Evolutionary conservation across 192 early-diverging fungal species (phyloP).

Genomic region (Haplosporangium gracile): DNA sequence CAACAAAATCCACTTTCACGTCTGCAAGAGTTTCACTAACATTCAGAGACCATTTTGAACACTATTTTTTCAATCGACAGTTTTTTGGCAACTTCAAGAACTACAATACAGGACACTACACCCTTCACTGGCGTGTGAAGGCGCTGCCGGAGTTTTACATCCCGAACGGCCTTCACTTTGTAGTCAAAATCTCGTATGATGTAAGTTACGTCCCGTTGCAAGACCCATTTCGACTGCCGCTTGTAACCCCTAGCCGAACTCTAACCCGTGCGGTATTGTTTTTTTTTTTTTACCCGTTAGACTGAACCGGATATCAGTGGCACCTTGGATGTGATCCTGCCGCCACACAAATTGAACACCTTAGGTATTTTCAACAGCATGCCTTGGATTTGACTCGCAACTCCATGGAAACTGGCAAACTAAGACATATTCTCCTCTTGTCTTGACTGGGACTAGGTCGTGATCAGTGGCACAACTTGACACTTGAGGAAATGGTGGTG

Average conservation of each 20-base stretch:
- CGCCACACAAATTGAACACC: conserved; percentile 18
- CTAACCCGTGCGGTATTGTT: background rate
- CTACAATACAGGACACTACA: conserved; percentile 36
- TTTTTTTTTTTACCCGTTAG: background rate
- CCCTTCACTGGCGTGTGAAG: conserved; percentile 36
- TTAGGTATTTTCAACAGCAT: conserved; percentile 17
- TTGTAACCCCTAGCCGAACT: background rate
- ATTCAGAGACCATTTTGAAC: background rate
- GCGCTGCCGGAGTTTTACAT: conserved; percentile 27
- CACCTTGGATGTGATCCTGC: conserved; percentile 41
- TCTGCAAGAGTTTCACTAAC: background rate
- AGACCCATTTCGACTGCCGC: background rate
- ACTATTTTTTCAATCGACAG: conserved; percentile 6
- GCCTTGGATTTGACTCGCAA: background rate
- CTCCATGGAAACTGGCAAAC: background rate
- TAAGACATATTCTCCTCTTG: background rate
- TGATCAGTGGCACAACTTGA: conserved; percentile 35
- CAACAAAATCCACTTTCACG: background rate
- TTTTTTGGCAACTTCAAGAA: conserved; percentile 26
- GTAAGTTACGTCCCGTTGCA: conserved; percentile 6
- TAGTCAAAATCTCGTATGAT: conserved; percentile 33
- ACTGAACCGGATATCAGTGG: conserved; percentile 47
- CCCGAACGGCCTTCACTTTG: conserved; percentile 42
- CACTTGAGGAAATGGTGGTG: conserved; percentile 34
- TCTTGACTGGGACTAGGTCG: conserved; percentile 3